phyloP scores from a whole-genome alignment of 805 yeast species.

The Yamadazyma ubonensis region DNA sequence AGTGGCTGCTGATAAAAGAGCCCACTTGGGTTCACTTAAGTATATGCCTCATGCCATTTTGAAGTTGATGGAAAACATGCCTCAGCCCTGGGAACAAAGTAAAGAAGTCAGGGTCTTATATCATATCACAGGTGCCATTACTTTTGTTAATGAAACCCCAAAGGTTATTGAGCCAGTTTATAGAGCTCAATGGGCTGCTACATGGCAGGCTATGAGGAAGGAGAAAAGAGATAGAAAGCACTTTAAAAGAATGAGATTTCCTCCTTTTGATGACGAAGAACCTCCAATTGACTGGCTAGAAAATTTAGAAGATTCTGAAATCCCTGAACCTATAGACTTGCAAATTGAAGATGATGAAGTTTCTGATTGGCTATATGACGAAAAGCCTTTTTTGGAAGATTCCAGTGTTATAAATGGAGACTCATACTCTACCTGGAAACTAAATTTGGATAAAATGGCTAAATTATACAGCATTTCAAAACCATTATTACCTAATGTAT shows the following conservation, averaged over 20 bases:
- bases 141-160: conserved; percentile 91
- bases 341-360: conserved; percentile 66
- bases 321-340: conserved; percentile 66
- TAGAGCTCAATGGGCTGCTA: conserved; percentile 92
- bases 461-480: conserved; percentile 63
- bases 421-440: conserved; percentile 70
- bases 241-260: conserved; percentile 89
- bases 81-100: conserved; percentile 94
- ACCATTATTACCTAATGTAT: conserved; percentile 64
- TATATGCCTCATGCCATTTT: conserved; percentile 94
- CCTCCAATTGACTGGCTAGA: conserved; percentile 87
- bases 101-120: conserved; percentile 87
- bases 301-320: conserved; percentile 68
- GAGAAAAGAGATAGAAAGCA: conserved; percentile 89
- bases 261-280: conserved; percentile 97
- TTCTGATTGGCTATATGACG: conserved; percentile 78
- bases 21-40: conserved; percentile 87
- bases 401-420: conserved; percentile 63
- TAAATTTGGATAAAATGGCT: conserved; percentile 61
- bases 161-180: conserved; percentile 90
- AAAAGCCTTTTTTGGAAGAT: conserved; percentile 66
- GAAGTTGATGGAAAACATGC: conserved; percentile 91
- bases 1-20: conserved; percentile 79
- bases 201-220: conserved; percentile 90
- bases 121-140: conserved; percentile 90